Evolutionary conservation across 345 rosid genomes (phyloP).

Genomic region (Luvunga scandens): DNA sequence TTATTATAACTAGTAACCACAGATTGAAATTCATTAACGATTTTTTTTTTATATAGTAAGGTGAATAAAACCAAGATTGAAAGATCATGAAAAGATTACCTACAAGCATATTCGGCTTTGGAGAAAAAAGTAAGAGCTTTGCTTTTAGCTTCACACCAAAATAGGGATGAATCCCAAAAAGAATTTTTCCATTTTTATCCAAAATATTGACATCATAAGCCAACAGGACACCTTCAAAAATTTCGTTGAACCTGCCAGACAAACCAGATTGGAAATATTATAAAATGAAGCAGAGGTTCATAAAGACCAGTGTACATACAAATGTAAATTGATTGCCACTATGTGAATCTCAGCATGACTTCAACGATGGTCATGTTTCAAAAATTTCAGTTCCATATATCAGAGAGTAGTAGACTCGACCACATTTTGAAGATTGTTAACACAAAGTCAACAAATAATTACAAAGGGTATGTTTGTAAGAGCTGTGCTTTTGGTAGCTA

Average conservation of each 20-base stretch:
- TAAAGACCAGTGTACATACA: neutral
- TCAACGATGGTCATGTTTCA: neutral
- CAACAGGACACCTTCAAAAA: constrained; percentile 68
- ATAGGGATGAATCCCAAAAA: constrained; percentile 65
- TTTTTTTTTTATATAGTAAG: no score
- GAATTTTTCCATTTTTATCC: constrained; percentile 54
- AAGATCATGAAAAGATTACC: constrained; percentile 34
- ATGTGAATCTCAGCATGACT: neutral
- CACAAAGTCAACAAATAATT: neutral
- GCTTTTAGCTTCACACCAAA: constrained; percentile 56
- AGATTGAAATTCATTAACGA: neutral
- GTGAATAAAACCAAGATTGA: neutral
- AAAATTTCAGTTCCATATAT: neutral
- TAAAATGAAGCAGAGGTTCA: neutral
- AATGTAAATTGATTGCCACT: neutral
- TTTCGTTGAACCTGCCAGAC: constrained; percentile 56
- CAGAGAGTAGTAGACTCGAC: neutral
- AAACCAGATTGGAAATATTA: neutral
- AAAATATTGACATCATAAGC: constrained; percentile 56
- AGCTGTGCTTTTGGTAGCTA: neutral
- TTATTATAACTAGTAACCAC: neutral
- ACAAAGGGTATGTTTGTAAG: neutral
- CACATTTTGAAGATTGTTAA: neutral
- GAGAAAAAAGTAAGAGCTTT: constrained; percentile 64
- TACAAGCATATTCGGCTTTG: constrained; percentile 65